Evolutionary conservation across 2,329 filamentous ascomycete genomes (phyloP).

Genomic region (Ceratocystis smalleyi): DNA sequence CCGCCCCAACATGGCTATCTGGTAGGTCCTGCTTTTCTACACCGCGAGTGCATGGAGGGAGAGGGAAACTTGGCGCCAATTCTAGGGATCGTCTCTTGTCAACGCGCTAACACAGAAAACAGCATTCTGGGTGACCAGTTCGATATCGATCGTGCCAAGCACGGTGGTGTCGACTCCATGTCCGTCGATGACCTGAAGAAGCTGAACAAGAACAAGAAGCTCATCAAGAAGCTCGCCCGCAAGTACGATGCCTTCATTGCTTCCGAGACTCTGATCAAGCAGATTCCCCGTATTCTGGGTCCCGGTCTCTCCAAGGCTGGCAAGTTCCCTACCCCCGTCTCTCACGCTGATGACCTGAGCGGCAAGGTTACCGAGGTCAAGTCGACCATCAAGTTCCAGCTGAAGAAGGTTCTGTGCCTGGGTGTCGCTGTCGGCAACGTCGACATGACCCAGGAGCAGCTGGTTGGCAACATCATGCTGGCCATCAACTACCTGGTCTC

Average conservation of each 20-base stretch:
- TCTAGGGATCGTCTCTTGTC: not conserved
- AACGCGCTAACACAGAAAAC: not conserved
- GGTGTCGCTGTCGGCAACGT: conserved; percentile 99
- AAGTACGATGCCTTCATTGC: conserved; percentile 99
- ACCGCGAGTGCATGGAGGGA: not conserved
- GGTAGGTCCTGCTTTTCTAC: conserved; percentile 24
- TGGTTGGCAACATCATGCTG: conserved; percentile 98
- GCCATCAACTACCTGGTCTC: conserved; percentile 99
- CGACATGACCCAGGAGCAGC: conserved; percentile 88
- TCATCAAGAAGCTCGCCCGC: conserved; percentile 99
- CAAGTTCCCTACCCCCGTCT: conserved; percentile 99
- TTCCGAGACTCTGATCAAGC: conserved; percentile 96
- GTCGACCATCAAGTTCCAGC: conserved; percentile 99
- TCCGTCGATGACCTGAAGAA: conserved; percentile 98
- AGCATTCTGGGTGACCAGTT: conserved; percentile 60
- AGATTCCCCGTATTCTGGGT: conserved; percentile 98
- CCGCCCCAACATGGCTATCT: conserved; percentile 81
- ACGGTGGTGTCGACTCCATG: conserved; percentile 97
- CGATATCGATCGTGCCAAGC: conserved; percentile 99
- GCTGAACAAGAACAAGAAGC: conserved; percentile 99
- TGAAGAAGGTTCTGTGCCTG: conserved; percentile 99
- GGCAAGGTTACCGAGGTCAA: conserved; percentile 98
- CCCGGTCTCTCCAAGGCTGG: conserved; percentile 97
- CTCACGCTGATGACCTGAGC: conserved; percentile 83
- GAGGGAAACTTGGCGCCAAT: not conserved